phyloP scores from a whole-genome alignment of 345 rosid species.

The Populus simonii region DNA sequence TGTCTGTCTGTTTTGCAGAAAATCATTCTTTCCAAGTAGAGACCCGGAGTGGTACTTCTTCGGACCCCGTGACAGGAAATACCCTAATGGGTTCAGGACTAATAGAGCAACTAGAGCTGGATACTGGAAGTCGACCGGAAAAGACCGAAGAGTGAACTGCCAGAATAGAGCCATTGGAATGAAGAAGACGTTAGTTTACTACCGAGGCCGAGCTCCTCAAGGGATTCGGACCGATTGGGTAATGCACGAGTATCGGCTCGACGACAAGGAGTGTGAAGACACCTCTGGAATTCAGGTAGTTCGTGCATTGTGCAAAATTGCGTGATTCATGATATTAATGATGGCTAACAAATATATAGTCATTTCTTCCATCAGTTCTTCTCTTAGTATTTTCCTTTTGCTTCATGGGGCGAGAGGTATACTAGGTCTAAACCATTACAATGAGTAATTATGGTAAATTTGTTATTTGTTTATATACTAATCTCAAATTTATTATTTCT shows the following conservation, averaged over 20 bases:
- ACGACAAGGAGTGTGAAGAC: conserved; percentile 80
- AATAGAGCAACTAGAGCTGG: conserved; percentile 87
- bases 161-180: conserved; percentile 79
- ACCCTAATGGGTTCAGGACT: conserved; percentile 86
- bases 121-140: conserved; percentile 90
- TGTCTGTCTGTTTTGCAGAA: conserved; percentile 32
- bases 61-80: conserved; percentile 88
- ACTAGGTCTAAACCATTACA: too few relatives aligned
- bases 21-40: conserved; percentile 83
- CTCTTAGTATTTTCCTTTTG: too few relatives aligned
- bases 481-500: too few relatives aligned
- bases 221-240: conserved; percentile 91
- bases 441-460: too few relatives aligned
- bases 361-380: not conserved
- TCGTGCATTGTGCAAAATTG: not conserved
- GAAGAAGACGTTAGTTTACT: conserved; percentile 93
- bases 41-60: conserved; percentile 97
- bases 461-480: too few relatives aligned
- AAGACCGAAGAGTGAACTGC: conserved; percentile 64
- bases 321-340: not conserved
- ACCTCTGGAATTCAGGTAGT: conserved; percentile 73
- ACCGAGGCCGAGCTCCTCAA: conserved; percentile 88
- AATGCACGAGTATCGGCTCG: conserved; percentile 93
- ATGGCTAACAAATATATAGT: not conserved
- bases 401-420: too few relatives aligned